Conservation (phyloP, 2,329 filamentous ascomycete genomes). For the Amauroascus verrucosus region DNA sequence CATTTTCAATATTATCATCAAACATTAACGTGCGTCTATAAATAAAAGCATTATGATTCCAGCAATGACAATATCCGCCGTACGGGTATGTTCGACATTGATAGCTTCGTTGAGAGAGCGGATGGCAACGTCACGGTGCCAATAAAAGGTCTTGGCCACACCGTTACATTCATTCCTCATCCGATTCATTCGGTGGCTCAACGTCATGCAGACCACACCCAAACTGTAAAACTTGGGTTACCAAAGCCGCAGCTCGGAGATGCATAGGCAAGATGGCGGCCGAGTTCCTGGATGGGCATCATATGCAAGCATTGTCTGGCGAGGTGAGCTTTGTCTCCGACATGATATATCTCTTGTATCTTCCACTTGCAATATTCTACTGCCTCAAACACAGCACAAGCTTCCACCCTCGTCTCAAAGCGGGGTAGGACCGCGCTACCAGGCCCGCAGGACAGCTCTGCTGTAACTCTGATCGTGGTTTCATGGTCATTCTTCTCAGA, state of each 20-base stretch:
- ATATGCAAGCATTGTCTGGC: constrained; percentile 27
- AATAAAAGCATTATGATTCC: constrained; percentile 28
- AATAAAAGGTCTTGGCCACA: constrained; percentile 23
- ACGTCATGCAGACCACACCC: constrained; percentile 25
- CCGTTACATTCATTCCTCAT: constrained; percentile 12
- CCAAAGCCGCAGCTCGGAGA: constrained; percentile 15
- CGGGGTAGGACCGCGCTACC: background rate
- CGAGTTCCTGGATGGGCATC: constrained; percentile 18
- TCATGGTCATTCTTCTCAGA: background rate
- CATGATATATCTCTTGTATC: background rate
- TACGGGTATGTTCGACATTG: constrained; percentile 15
- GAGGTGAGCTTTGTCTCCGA: background rate
- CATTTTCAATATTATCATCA: background rate
- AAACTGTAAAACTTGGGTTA: constrained; percentile 24
- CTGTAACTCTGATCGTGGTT: background rate
- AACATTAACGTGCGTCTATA: constrained; percentile 23
- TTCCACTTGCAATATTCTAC: constrained; percentile 26
- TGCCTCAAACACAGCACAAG: constrained; percentile 20
- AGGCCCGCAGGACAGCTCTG: background rate
- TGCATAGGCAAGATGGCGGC: constrained; percentile 20
- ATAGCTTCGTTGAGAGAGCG: constrained; percentile 26
- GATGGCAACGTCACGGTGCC: constrained; percentile 25
- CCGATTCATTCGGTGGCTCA: constrained; percentile 29
- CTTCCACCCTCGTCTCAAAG: constrained; percentile 17
- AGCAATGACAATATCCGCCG: constrained; percentile 24